Evolutionary conservation across 2,329 filamentous ascomycete species (phyloP), one percentile per base, ranked within the genome.

Genomic region (Aspergillus thermomutatus): DNA sequence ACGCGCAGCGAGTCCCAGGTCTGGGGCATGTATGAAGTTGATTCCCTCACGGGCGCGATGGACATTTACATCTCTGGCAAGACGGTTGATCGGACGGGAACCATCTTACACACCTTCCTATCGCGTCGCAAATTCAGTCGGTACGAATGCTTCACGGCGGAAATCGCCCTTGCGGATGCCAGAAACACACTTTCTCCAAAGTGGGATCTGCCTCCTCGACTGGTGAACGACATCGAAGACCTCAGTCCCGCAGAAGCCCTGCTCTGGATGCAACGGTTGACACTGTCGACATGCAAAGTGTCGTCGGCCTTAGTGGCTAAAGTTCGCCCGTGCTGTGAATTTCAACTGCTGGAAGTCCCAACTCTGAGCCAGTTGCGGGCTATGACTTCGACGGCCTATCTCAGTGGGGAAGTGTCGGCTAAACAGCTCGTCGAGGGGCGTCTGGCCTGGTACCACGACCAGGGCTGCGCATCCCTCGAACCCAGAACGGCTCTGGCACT

Each of bases 381-480:
- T 11, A 62, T 72, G 5, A 71, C 69, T 56, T 72, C 76, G 0
- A 66, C 67, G 28, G 68, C 64, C 4, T 80, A 78, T 55, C 68
- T 80, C 5, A 64, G 69, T n/a, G 72, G 74, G n/a, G 61, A 71
- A 2, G 62, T 76, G 25, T 68, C 71, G n/a, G 53, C 67, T 2
- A 64, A 72, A 45, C 64, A 69, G 4, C 53, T 80, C 10, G 62
- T 80, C 10, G 57, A 64, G n/a, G 64, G 71, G 6, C 74, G 78
- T 17, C 64, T 79, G 8, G 66, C 60, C 8, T 80, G 79, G 79
- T 75, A 79, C 50, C 56, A 61, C 2, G 71, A 76, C 6, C 73
- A 77, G 50, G 69, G 69, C 0, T 75, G 73, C 50, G 26, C 59
- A 72, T 54, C 77, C 76, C 3, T 71, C 73, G 7, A 25, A 63